Evolutionary conservation across 768 basidiomycete species (phyloP).

Genomic region (Pholiota microspora): DNA sequence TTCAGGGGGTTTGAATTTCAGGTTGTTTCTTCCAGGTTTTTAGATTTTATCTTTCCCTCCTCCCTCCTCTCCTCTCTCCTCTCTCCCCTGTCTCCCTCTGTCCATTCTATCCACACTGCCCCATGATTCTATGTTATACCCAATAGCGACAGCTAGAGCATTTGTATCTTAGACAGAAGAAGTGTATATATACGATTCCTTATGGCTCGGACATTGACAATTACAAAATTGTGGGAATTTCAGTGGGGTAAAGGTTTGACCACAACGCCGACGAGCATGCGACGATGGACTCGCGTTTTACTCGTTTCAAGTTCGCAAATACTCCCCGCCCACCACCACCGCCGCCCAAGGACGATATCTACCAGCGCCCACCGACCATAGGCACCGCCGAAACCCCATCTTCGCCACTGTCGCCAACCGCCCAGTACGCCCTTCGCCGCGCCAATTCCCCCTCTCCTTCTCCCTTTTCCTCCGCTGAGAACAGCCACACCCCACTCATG

Average conservation of each 20-base stretch:
- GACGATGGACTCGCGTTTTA: slow-evolving; percentile 15
- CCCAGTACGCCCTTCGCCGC: slow-evolving; percentile 31
- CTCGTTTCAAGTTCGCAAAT: slow-evolving; percentile 17
- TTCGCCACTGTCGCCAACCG: slow-evolving; percentile 38
- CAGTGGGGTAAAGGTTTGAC: neutral
- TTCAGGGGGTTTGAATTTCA: neutral
- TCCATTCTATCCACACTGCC: neutral
- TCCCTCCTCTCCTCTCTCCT: no score
- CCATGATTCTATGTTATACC: neutral
- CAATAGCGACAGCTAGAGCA: neutral
- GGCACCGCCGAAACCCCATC: slow-evolving; percentile 28
- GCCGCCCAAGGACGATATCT: slow-evolving; percentile 64
- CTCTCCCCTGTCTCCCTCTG: no score
- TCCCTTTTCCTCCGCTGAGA: slow-evolving; percentile 19
- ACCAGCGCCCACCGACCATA: slow-evolving; percentile 43
- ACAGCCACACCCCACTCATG: slow-evolving; percentile 1
- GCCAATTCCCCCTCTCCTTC: slow-evolving; percentile 31
- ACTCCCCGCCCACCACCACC: slow-evolving; percentile 45
- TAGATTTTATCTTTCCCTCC: no score
- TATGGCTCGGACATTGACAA: neutral
- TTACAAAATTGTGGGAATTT: slow-evolving; percentile 5
- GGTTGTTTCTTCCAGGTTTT: neutral
- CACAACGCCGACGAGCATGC: slow-evolving; percentile 7
- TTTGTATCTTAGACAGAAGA: neutral
- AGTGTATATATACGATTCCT: neutral